phyloP scores from a whole-genome alignment of 768 basidiomycete species.

The Pulveroboletus sp. region DNA sequence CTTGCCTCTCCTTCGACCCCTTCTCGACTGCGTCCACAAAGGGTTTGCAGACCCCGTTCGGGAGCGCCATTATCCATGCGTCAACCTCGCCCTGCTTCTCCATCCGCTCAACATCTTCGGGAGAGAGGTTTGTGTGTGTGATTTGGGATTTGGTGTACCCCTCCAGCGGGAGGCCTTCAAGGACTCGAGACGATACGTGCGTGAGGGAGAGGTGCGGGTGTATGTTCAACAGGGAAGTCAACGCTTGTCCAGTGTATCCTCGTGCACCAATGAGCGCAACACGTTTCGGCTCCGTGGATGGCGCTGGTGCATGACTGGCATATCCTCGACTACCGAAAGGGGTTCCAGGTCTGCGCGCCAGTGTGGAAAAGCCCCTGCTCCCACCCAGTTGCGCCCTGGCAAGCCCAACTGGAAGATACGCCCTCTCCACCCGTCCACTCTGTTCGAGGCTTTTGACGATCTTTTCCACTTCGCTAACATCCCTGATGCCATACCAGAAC shows the following conservation, averaged over 20 bases:
- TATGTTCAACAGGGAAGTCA: conserved; percentile 79
- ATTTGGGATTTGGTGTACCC: conserved; percentile 76
- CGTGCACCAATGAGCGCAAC: conserved; percentile 95
- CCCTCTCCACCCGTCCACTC: conserved; percentile 79
- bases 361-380: conserved; percentile 18
- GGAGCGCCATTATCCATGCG: conserved; percentile 98
- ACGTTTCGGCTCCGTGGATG: conserved; percentile 69
- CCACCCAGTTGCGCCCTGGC: conserved; percentile 19
- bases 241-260: conserved; percentile 91
- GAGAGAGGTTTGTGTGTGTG: conserved; percentile 75
- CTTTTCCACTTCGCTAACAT: conserved; percentile 86
- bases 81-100: conserved; percentile 89
- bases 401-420: conserved; percentile 65
- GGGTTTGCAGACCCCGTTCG: conserved; percentile 95
- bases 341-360: conserved; percentile 27
- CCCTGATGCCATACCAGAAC: conserved; percentile 97
- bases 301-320: conserved; percentile 53
- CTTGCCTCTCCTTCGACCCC: conserved; percentile 54
- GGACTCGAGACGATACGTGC: conserved; percentile 96
- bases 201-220: conserved; percentile 87
- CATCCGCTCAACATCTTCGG: conserved; percentile 78
- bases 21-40: conserved; percentile 93
- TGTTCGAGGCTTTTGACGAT: conserved; percentile 71
- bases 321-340: conserved; percentile 68
- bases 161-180: conserved; percentile 75